Evolutionary conservation across 371 early-diverging fungal species (phyloP), one percentile per base, ranked within the genome.

Genomic region (Rhizomucor pusillus): DNA sequence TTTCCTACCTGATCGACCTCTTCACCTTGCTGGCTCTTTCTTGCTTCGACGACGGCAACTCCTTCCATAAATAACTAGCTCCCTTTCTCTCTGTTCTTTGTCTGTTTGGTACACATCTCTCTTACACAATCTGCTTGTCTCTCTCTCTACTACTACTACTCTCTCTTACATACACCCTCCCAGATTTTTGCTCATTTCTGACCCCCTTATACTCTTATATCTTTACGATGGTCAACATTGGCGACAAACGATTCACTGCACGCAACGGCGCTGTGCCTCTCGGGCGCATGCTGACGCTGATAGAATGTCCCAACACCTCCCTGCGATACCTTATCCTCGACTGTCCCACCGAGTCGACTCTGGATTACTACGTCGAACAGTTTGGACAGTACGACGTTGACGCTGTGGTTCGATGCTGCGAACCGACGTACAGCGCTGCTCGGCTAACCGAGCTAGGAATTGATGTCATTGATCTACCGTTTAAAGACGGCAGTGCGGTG

Each of bases 311-410:
- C 4, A 47, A 55, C 25, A 40, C 72, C 7, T 54, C 67, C 20
- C 56, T 92, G 47, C 86, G 90, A 4, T 95, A 91, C 67, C 71
- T 97, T 34, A 89, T 97, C 50, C 81, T 93, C 59, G 95, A 95
- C 65, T 89, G 91, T 45, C 95, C 97, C 1, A 89, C 95, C 18
- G 89, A 91, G 63, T 72, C 85, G 51, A 93, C 87, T 7, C 64
- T 95, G 29, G 77, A 81, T 1, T 74, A 86, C 14, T 96, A 96
- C 58, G 53, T 90, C 13, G 79, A 83, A 66, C 90, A 93, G 62
- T 80, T 94, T 63, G 66, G 72, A 33, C 73, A 80, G 37, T 75
- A 87, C 47, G 69, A 84, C 50, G 94, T 93, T 23, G 83, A 86
- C 1, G 89, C 91, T 23, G 91, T 97, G 3, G 93, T 92, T n/a